These are phyloP conservation scores for Strigomonas culicis DNA, from an alignment of 208 protist species.

Conservation along the genomic window DNA sequence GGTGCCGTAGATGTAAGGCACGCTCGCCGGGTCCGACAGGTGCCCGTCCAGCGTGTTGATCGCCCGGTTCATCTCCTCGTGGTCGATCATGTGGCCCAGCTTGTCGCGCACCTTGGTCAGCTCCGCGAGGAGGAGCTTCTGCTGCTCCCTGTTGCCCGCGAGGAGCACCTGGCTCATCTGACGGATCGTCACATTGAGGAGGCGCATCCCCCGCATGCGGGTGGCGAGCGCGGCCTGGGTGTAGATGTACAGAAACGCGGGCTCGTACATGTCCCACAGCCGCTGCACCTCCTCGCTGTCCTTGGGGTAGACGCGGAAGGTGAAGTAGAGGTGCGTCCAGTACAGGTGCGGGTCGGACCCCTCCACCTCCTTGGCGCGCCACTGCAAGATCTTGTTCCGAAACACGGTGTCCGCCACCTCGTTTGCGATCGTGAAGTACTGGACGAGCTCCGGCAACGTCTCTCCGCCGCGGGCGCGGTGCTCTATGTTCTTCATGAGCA, in stretches of 20 bases:
- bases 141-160: slow-evolving; percentile 49
- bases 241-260: slow-evolving; percentile 79
- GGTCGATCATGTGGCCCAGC: slow-evolving; percentile 75
- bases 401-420: slow-evolving; percentile 63
- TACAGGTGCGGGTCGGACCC: slow-evolving; percentile 79
- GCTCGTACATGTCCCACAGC: slow-evolving; percentile 87
- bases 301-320: slow-evolving; percentile 75
- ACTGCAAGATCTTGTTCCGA: slow-evolving; percentile 67
- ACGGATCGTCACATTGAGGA: slow-evolving; percentile 80
- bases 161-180: slow-evolving; percentile 84
- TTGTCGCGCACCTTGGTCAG: slow-evolving; percentile 78
- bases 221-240: slow-evolving; percentile 74
- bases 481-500: slow-evolving; percentile 66
- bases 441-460: slow-evolving; percentile 47
- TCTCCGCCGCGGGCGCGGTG: slow-evolving; percentile 52
- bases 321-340: slow-evolving; percentile 88
- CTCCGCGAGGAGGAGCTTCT: slow-evolving; percentile 55
- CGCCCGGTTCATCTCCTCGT: slow-evolving; percentile 71
- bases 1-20: slow-evolving; percentile 78
- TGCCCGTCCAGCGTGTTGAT: slow-evolving; percentile 69
- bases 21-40: slow-evolving; percentile 42
- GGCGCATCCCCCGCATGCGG: slow-evolving; percentile 56
- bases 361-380: slow-evolving; percentile 68
- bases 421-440: slow-evolving; percentile 64
- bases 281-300: slow-evolving; percentile 57